Conservation (phyloP, 139 green algal species). For the Nannochloris sp. region DNA sequence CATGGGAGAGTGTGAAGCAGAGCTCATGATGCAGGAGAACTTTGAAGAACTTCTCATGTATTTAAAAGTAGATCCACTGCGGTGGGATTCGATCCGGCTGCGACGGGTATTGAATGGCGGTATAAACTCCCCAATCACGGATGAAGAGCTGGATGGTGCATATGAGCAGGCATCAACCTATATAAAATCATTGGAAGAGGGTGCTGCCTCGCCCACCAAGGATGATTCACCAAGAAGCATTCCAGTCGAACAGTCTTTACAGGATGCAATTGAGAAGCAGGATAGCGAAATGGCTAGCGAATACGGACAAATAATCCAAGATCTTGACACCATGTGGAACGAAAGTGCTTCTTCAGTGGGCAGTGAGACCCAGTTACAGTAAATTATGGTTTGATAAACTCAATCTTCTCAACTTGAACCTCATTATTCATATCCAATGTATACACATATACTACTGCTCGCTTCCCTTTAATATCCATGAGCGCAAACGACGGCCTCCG, state of each 20-base stretch:
- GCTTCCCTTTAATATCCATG: constrained; percentile 86
- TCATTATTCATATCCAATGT: constrained; percentile 62
- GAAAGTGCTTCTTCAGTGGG: neutral
- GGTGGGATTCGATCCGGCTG: constrained; percentile 23
- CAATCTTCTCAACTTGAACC: constrained; percentile 79
- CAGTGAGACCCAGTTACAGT: neutral
- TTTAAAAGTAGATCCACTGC: constrained; percentile 54
- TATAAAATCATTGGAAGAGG: neutral
- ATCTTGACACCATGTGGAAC: constrained; percentile 9
- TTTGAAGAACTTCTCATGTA: constrained; percentile 82
- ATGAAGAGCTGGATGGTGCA: constrained; percentile 8
- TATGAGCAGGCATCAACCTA: neutral
- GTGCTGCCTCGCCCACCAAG: too few relatives aligned
- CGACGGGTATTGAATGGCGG: constrained; percentile 36
- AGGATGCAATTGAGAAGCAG: neutral
- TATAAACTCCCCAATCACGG: constrained; percentile 8
- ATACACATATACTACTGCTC: constrained; percentile 90
- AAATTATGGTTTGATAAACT: constrained; percentile 47
- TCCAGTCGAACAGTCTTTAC: neutral
- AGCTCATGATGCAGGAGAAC: constrained; percentile 57
- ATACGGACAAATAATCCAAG: constrained; percentile 3
- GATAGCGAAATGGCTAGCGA: neutral
- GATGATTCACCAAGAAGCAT: neutral
- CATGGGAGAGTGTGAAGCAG: constrained; percentile 48
- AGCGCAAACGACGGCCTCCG: constrained; percentile 82